These are phyloP conservation scores for Trichosporon ovoides DNA, from an alignment of 1,284 basidiomycete species.

Conservation along the genomic window DNA sequence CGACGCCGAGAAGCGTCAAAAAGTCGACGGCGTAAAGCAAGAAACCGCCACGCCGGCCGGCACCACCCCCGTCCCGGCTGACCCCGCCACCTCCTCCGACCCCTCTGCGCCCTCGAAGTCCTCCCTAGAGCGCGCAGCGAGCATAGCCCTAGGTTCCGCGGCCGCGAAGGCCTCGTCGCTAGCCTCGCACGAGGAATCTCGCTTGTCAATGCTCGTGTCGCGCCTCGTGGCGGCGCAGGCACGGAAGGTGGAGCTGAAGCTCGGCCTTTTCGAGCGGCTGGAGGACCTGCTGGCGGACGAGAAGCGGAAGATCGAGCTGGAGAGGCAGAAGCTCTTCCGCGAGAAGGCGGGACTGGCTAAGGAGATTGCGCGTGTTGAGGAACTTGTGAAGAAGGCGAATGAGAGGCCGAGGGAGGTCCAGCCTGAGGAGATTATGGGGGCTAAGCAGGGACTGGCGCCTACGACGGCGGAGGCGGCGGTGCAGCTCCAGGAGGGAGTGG, in stretches of 20 bases:
- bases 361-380: slow-evolving; percentile 42
- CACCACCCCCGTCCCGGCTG: too few relatives aligned
- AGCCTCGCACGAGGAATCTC: slow-evolving; percentile 75
- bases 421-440: slow-evolving; percentile 7
- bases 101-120: slow-evolving; percentile 65
- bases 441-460: slow-evolving; percentile 12
- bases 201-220: slow-evolving; percentile 74
- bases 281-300: slow-evolving; percentile 86
- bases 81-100: too few relatives aligned
- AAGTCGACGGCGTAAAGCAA: slow-evolving; percentile 21
- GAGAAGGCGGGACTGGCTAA: slow-evolving; percentile 38
- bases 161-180: slow-evolving; percentile 78
- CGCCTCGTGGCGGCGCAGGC: slow-evolving; percentile 85
- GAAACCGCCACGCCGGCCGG: slow-evolving; percentile 13
- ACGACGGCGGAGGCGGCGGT: slow-evolving; percentile 14
- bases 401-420: slow-evolving; percentile 14
- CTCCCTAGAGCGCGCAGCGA: slow-evolving; percentile 71
- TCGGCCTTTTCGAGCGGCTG: slow-evolving; percentile 82
- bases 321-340: slow-evolving; percentile 44
- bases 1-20: slow-evolving; percentile 24
- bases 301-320: slow-evolving; percentile 47
- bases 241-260: slow-evolving; percentile 91
- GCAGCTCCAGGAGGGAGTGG: too few relatives aligned
- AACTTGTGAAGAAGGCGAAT: slow-evolving; percentile 34
- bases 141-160: slow-evolving; percentile 79